Evolutionary conservation across 2,329 filamentous ascomycete genomes (phyloP).

Genomic region (Colletotrichum spinosum): DNA sequence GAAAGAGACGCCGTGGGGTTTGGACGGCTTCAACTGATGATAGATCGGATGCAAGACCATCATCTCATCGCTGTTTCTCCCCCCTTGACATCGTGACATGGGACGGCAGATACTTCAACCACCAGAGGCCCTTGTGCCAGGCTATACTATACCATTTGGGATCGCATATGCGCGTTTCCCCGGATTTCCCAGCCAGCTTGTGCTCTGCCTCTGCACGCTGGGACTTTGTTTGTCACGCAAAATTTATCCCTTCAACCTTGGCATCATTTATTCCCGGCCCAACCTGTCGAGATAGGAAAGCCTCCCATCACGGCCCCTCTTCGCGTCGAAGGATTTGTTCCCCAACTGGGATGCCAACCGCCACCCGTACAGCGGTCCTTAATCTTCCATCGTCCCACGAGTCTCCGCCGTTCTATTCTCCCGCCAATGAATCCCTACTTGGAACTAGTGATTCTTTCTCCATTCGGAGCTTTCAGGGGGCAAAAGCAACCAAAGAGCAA

Average conservation of each 20-base stretch:
- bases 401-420: slow-evolving; percentile 25
- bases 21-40: slow-evolving; percentile 6
- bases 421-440: slow-evolving; percentile 10
- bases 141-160: neutral
- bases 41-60: slow-evolving; percentile 4
- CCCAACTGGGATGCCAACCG: slow-evolving; percentile 19
- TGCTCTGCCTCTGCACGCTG: slow-evolving; percentile 2
- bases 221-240: slow-evolving; percentile 14
- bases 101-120: slow-evolving; percentile 14
- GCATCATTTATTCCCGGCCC: slow-evolving; percentile 24
- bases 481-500: slow-evolving; percentile 10
- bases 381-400: slow-evolving; percentile 29
- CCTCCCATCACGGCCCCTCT: slow-evolving; percentile 24
- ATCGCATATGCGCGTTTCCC: slow-evolving; percentile 11
- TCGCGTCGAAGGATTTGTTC: slow-evolving; percentile 24
- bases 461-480: neutral
- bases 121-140: neutral
- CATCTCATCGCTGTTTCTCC: neutral
- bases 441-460: neutral
- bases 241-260: slow-evolving; percentile 21
- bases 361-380: slow-evolving; percentile 22
- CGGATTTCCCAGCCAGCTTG: slow-evolving; percentile 16
- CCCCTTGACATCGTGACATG: neutral
- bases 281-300: slow-evolving; percentile 21
- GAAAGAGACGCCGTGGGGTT: neutral